phyloP scores from a whole-genome alignment of 202 grass and related monocot species.

The Hordeum pubiflorum region DNA sequence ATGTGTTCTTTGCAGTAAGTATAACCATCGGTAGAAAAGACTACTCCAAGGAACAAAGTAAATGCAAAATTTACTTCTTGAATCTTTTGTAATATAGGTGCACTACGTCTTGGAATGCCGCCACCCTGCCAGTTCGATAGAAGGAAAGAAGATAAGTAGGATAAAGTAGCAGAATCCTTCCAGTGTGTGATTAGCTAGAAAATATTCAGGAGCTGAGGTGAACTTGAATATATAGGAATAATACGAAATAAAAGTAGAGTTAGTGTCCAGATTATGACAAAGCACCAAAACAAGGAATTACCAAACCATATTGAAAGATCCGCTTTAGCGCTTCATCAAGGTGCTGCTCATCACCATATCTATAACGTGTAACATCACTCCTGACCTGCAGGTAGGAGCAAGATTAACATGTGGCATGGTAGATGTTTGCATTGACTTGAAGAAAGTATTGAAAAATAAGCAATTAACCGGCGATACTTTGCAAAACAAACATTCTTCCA shows the following conservation, averaged over 20 bases:
- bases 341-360: slow-evolving; percentile 97
- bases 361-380: slow-evolving; percentile 85
- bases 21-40: not conserved
- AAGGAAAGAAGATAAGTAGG: slow-evolving; percentile 14
- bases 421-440: not conserved
- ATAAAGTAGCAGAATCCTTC: not conserved
- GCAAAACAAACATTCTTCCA: not conserved
- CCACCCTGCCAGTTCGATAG: slow-evolving; percentile 46
- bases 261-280: slow-evolving; percentile 2
- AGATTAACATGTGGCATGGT: slow-evolving; percentile 12
- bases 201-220: not conserved
- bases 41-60: slow-evolving; percentile 16
- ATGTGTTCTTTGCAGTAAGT: not conserved
- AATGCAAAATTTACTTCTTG: slow-evolving; percentile 60
- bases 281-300: slow-evolving; percentile 25
- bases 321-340: slow-evolving; percentile 85
- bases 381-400: slow-evolving; percentile 60
- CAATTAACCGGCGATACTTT: not conserved
- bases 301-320: slow-evolving; percentile 98
- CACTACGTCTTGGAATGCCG: slow-evolving; percentile 79
- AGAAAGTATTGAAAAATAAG: not conserved
- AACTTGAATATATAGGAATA: not conserved
- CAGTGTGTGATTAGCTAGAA: not conserved
- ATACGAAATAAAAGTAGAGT: not conserved
- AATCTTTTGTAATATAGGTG: slow-evolving; percentile 75